Percentiles rank a stretch among this genome's conserved stretches.
These are phyloP conservation scores for Kuraishia molischiana DNA, from an alignment of 805 yeast genomes.

Conservation along the genomic window DNA sequence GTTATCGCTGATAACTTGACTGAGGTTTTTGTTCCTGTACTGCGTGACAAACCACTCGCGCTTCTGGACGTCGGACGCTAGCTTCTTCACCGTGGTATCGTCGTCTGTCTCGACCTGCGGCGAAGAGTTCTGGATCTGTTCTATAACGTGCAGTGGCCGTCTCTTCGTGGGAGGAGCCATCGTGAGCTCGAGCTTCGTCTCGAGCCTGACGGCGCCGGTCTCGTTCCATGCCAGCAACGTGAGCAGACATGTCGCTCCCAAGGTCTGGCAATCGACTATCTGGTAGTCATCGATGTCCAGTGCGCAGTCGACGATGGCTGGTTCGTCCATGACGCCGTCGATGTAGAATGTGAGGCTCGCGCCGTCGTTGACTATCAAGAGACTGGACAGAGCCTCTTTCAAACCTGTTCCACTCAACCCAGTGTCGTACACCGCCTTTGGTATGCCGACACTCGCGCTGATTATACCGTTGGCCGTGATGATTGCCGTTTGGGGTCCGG, in stretches of 20 bases:
- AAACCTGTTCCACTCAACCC: background rate
- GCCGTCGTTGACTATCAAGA: background rate
- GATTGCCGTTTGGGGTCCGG: background rate
- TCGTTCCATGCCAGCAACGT: background rate
- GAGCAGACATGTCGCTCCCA: background rate
- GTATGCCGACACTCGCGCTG: background rate
- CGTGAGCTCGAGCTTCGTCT: background rate
- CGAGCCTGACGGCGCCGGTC: background rate
- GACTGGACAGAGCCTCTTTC: background rate
- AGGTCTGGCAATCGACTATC: background rate
- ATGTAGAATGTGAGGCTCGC: background rate
- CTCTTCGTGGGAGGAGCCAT: background rate
- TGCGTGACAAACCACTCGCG: conserved; percentile 1
- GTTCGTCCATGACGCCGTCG: background rate
- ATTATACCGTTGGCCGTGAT: background rate
- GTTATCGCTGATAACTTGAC: background rate
- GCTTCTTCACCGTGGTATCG: conserved; percentile 1
- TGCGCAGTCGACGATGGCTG: background rate
- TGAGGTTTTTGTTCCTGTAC: background rate
- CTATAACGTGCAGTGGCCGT: background rate
- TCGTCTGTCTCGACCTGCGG: background rate
- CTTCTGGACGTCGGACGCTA: conserved; percentile 1
- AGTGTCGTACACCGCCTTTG: background rate
- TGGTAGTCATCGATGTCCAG: background rate
- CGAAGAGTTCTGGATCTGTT: background rate